Evolutionary conservation across 2,329 filamentous ascomycete genomes (phyloP).

Genomic region (Pyricularia sp.): DNA sequence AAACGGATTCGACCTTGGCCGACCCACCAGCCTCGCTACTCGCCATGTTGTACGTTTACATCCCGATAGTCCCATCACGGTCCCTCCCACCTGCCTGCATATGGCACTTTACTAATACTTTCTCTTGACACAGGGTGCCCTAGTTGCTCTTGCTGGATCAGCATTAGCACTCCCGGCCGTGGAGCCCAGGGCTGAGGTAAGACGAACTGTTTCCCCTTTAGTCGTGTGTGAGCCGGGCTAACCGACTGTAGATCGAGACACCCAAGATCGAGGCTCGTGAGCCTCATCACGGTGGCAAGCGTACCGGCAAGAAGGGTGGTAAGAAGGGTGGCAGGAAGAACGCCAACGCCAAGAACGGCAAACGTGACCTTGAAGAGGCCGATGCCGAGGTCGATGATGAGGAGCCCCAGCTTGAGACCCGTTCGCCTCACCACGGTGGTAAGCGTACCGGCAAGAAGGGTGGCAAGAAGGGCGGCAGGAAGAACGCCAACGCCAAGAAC

Average conservation of each 20-base stretch:
- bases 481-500: no score
- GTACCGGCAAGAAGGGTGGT: constrained; percentile 10
- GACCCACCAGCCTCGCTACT: constrained; percentile 12
- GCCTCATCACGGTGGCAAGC: constrained; percentile 16
- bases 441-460: constrained; percentile 1
- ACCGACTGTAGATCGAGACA: constrained; percentile 3
- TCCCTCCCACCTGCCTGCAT: not conserved
- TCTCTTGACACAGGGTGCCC: constrained; percentile 11
- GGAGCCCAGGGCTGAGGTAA: constrained; percentile 10
- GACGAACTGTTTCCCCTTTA: not conserved
- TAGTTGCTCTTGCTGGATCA: constrained; percentile 18
- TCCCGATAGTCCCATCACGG: not conserved
- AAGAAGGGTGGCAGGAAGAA: constrained; percentile 2
- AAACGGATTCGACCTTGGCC: constrained; percentile 16
- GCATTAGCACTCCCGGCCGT: constrained; percentile 14
- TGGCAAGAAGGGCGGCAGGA: no score
- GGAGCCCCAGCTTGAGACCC: constrained; percentile 8
- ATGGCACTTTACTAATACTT: not conserved
- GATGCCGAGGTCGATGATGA: constrained; percentile 6
- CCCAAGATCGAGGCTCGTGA: constrained; percentile 10
- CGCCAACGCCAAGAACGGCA: not conserved
- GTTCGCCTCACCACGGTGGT: constrained; percentile 10
- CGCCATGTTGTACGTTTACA: constrained; percentile 9
- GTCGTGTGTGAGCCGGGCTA: not conserved
- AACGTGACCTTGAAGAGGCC: not conserved